Evolutionary conservation across 2,329 filamentous ascomycete species (phyloP), one percentile per base, ranked within the genome.

Genomic region (Neonectria punicea): DNA sequence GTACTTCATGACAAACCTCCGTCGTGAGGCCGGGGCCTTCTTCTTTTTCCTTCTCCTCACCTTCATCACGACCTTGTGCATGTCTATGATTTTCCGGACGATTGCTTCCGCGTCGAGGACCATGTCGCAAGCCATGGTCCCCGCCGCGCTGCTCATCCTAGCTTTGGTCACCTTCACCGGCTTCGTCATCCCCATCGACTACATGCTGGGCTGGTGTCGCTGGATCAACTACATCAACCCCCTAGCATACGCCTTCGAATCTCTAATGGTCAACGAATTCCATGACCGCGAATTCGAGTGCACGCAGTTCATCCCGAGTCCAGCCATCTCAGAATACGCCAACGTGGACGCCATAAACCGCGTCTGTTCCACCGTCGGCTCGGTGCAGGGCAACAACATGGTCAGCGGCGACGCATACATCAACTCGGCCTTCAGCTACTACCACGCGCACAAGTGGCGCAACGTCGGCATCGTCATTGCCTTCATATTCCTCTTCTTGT

Each of bases 141-240:
- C 79, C 0, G 75, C 80, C 8, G 76, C 80, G 0, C 68, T 83
- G 2, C 74, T 83, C 16, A 73, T 75, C 6, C 64, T 76, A 0
- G 73, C 72, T 3, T 1, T 77, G 1, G 65, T 76, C 0, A 76
- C 68, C 0, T 77, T 78, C 66, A 87, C 86, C 1, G 86, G 84
- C 67, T 86, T 89, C 65, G 75, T 80, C 10, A 80, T 82, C 20
- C 75, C 74, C 2, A 71, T 72, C 0, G 63, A 71, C 3, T 75
- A 77, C 75, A 91, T 88, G 87, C 81, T 86, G 13, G 86, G 84
- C 1, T 92, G 89, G 88, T 86, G 86, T 43, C 80, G 86, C 43
- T 92, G 89, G 89, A 89, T 92, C 64, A 87, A 86, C 64, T 90
- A 89, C 69, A 78, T 90, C 51, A 85, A 91, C 62, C 88, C 88